These are phyloP conservation scores for Atkinsonella hypoxylon DNA, from an alignment of 2,329 filamentous ascomycete species.

Conservation along the genomic window DNA sequence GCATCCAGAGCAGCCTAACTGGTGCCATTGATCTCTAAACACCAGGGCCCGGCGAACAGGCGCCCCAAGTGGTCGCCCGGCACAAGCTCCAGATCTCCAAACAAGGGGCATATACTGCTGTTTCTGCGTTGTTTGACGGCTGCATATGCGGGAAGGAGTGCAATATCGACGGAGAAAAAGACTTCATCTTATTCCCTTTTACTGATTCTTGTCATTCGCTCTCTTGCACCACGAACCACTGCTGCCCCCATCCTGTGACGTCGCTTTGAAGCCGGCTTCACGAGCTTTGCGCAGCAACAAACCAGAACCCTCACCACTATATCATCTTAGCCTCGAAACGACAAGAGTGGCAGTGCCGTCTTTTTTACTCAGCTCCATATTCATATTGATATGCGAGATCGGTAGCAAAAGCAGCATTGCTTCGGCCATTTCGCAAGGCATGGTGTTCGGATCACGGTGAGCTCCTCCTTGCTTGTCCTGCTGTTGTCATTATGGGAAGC, in stretches of 20 bases:
- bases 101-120: not conserved
- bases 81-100: too few relatives aligned
- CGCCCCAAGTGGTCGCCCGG: too few relatives aligned
- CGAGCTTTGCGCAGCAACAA: conserved; percentile 1
- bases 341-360: not conserved
- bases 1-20: conserved; percentile 5
- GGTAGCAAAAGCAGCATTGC: not conserved
- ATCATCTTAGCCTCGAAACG: not conserved
- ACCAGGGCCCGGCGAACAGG: too few relatives aligned
- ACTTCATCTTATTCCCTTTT: not conserved
- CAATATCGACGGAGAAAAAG: not conserved
- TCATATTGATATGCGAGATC: not conserved
- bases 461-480: not conserved
- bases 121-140: not conserved
- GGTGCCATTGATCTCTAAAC: not conserved
- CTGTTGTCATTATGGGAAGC: conserved; percentile 1
- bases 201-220: not conserved
- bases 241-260: not conserved
- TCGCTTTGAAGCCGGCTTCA: not conserved
- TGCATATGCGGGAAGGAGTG: not conserved
- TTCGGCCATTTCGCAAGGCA: not conserved
- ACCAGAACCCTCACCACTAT: not conserved
- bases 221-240: not conserved
- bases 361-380: not conserved
- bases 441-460: conserved; percentile 2